Conservation (phyloP, 208 protist species). For the Leishmania tarentolae region DNA sequence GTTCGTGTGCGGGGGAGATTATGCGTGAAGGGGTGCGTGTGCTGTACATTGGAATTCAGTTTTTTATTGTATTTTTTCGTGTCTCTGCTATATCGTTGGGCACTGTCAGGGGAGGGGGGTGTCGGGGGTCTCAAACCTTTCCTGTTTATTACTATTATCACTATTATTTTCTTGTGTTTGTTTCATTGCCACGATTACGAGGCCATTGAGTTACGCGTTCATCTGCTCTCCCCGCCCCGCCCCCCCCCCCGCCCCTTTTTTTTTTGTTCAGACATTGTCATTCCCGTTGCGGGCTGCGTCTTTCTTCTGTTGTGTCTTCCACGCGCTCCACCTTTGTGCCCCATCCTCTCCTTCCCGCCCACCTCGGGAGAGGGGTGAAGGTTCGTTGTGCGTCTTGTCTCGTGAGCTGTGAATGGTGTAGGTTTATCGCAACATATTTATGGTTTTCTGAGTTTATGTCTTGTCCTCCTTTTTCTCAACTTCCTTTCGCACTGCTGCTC, state of each 20-base stretch:
- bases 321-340: background rate
- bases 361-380: too few relatives aligned
- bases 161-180: background rate
- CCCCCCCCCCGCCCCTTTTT: too few relatives aligned
- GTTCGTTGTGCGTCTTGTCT: background rate
- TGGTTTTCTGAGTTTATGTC: background rate
- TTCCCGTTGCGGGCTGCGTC: background rate
- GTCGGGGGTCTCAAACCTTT: background rate
- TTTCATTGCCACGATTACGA: too few relatives aligned
- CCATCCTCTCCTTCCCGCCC: background rate
- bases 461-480: background rate
- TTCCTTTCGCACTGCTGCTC: too few relatives aligned
- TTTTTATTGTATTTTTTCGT: background rate
- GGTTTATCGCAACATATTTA: background rate
- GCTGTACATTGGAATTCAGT: background rate
- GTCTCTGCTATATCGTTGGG: too few relatives aligned
- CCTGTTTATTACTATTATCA: background rate
- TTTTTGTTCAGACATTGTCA: background rate
- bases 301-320: background rate
- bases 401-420: background rate
- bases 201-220: background rate
- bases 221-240: too few relatives aligned
- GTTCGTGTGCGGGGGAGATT: too few relatives aligned
- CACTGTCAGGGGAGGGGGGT: too few relatives aligned
- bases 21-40: too few relatives aligned